These are phyloP conservation scores for Gamsiella multidivaricata DNA, from an alignment of 192 early-diverging fungal genomes.

Conservation along the genomic window DNA sequence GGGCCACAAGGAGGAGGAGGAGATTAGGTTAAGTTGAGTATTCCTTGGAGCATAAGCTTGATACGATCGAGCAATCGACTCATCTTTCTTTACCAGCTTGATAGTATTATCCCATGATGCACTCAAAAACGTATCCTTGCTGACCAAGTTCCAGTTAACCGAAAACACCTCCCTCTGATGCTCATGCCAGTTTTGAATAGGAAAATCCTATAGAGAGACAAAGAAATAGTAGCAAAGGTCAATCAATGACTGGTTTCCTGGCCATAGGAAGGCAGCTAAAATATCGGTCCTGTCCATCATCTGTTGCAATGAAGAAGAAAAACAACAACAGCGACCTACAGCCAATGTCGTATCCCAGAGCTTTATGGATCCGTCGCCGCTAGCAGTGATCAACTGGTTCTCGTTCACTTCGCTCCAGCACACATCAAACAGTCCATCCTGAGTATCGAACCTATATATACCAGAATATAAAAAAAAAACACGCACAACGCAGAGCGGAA, in stretches of 20 bases:
- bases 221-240: background rate
- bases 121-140: slow-evolving; percentile 89
- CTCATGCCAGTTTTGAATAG: slow-evolving; percentile 91
- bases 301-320: background rate
- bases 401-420: slow-evolving; percentile 97
- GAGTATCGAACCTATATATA: slow-evolving; percentile 86
- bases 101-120: slow-evolving; percentile 96
- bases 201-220: slow-evolving; percentile 72
- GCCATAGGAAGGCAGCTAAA: too few species aligned
- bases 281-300: too few species aligned
- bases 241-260: too few species aligned
- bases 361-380: slow-evolving; percentile 96
- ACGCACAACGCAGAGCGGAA: too few species aligned
- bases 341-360: slow-evolving; percentile 90
- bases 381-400: slow-evolving; percentile 89
- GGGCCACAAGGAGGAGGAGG: background rate
- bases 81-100: slow-evolving; percentile 75
- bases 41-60: background rate
- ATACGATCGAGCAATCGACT: too few species aligned
- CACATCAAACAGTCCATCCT: slow-evolving; percentile 95
- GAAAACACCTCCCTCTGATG: slow-evolving; percentile 94
- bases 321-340: slow-evolving; percentile 54
- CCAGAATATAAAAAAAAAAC: background rate
- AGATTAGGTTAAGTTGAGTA: too few species aligned
- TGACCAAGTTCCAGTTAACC: slow-evolving; percentile 93